These are phyloP conservation scores for Apophysomyces ossiformis DNA, from an alignment of 371 early-diverging fungal genomes.

Conservation along the genomic window DNA sequence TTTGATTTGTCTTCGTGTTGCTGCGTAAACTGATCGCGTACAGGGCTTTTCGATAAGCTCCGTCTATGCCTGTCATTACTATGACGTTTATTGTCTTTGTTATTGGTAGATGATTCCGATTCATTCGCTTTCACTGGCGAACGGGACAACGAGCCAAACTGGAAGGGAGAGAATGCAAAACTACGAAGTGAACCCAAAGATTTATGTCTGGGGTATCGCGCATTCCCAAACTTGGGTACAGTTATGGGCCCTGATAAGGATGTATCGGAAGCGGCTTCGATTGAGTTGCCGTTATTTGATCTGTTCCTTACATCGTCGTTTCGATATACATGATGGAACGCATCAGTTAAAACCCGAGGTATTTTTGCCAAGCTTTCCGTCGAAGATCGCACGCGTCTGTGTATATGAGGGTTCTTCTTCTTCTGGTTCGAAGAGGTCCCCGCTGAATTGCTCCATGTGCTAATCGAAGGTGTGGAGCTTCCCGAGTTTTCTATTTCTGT, in stretches of 20 bases:
- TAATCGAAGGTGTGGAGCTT: neutral
- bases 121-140: neutral
- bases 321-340: conserved; percentile 19
- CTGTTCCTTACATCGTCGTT: neutral
- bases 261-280: neutral
- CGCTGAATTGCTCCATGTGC: neutral
- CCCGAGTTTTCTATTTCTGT: neutral
- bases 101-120: neutral
- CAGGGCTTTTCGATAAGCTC: neutral
- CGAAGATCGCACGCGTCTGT: neutral
- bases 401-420: neutral
- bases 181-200: conserved; percentile 1
- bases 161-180: neutral
- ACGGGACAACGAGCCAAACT: neutral
- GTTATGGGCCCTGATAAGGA: neutral
- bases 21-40: neutral
- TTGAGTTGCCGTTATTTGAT: neutral
- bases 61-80: neutral
- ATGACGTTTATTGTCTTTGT: neutral
- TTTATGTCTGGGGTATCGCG: neutral
- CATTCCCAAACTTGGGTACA: neutral
- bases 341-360: conserved; percentile 25
- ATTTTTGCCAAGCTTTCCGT: conserved; percentile 21
- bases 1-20: neutral
- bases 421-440: neutral